Evolutionary conservation across 345 rosid species (phyloP), one percentile per base, ranked within the genome.

Genomic region (Cardamine resedifolia): DNA sequence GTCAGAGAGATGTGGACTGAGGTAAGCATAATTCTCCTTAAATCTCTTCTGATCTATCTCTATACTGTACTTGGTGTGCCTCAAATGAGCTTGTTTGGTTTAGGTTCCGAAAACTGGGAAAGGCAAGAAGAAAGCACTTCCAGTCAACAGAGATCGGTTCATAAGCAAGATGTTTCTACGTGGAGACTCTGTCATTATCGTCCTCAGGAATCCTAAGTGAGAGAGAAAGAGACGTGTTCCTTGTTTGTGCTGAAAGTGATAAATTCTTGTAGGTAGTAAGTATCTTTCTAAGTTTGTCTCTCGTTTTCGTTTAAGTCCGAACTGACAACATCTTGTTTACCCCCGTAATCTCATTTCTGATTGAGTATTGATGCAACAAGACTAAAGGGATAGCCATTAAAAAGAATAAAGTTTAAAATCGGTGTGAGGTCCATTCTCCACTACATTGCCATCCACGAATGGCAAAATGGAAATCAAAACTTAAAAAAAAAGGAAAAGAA

Each of bases 1-100:
- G 99, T 96, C 59, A 83, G 92, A 78, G 99, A 96, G 75, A 91
- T 91, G 96, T 95, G 99, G 99, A 90, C 99, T n/a, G 99, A 95
- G 99, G 99, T 95, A 44, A 12, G 75, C 73, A 12, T 5, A 8
- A 1, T n/a, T 4, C 51, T 61, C 51, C 21, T 41, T 3, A 4
- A 44, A 44, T 10, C 33, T 6, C 4, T 50, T 0, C n/a, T 52
- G 5, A 3, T 26, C 24, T 28, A 28, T 39, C 5, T 36, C 1
- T 36, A 2, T 33, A 33, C 44, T 38, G 0, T 58, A 33, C 43
- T 31, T 18, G 16, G n/a, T 18, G 26, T 57, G 10, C 10, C 43
- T 20, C 45, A 6, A 6, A 20, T 34, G 28, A 20, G 28, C 10
- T 34, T 20, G 63, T 58, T 64, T 58, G 10, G 18, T 14, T 15